Base-by-base conservation (phyloP, 1,284 basidiomycete species). In the Cryptococcus jaspeensis region DNA sequence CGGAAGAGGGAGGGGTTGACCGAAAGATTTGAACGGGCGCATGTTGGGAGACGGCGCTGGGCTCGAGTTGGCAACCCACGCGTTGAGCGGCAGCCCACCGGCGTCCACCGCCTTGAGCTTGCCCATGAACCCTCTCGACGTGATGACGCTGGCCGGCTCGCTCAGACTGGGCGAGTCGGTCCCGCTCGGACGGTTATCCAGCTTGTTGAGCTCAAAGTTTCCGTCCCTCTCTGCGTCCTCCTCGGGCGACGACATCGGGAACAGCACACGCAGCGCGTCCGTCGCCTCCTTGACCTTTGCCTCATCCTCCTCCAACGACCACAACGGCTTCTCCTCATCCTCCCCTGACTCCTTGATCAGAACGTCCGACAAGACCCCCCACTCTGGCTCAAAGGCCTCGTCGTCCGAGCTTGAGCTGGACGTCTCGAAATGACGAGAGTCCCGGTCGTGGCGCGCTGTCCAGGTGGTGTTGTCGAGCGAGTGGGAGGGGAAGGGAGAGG, bases 391-490 rank as follows among this genome's bases (percentile, higher is more conserved):
- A 16, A 70, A 58, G 55, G 69, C 64, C 41, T 74, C 73, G 38
- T 76, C 74, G 48, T 73, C 74, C 28, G 67, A 70, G 58, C 69
- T 72, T 25, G 70, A 71, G 55, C 65, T 69, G 1, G 70, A 70
- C 4, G 60, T 59, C 42, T 71, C 67, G 44, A 71, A 63, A 35
- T 66, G 56, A 13, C 61, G 53, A 6, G 50, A 51, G 41, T 63
- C 45, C 1, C 52, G 53, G 22, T 69, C 69, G 16, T 61, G 61
- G 2, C 71, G 64, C 5, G 64, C 70, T 3, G 62, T 66, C 74
- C 74, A 76, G 22, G 65, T 70, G 13, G 74, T 73, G 57, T 76
- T 76, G 60, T 76, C 74, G 20, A 76, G 67, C 6, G 72, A 73
- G 53, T 76, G 74, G n/a, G 64, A 70, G 2, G 74, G 74, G 61